Evolutionary conservation across 495 filamentous ascomycete species (phyloP), one percentile per base, ranked within the genome.

Genomic region (Aspergillus wentii): DNA sequence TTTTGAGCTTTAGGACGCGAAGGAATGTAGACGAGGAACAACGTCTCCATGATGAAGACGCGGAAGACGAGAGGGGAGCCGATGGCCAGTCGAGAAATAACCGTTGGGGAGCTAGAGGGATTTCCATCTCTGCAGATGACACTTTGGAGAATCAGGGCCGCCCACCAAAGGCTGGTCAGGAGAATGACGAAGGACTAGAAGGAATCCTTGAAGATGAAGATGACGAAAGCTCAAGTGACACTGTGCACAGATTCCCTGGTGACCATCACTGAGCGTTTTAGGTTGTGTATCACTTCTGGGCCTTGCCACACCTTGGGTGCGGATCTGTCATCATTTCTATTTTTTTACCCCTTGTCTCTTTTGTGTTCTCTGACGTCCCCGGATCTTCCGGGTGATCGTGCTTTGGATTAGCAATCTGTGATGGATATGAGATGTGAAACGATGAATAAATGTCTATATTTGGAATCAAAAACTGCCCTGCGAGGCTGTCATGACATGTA

Each of bases 41-140:
- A 44, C 46, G 47, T 27, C 49, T 72, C n/a, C 54, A 59, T 26
- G 62, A 66, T 10, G 68, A 68, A 18, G 56, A 59, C 22, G 44
- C 38, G 18, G 57, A 46, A 8, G 44, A 52, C 16, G 49, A 51
- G 4, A 40, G 45, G 17, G 29, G 17, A 19, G 40, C 42, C 17
- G 52, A 59, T 11, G 53, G 49, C 3, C 51, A 45, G 21, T 18
- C 54, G 11, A 59, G 41, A 17, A 58, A 55, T 30, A 84, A 81
- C 46, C 62, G 64, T 38, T 94, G 87, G 87, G 87, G 87, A 8
- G 64, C 75, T 9, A 66, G 85, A 41, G 86, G 87, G 10, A 85
- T 94, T 42, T 87, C 82, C 3, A 79, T 94, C 17, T 82, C 79
- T 23, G 87, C 87, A 5, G 86, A 94, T 55, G 85, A 91, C 25